Evolutionary conservation across 176 grass and related monocot genomes (phyloP).

Genomic region (Puccinellia tenuiflora): DNA sequence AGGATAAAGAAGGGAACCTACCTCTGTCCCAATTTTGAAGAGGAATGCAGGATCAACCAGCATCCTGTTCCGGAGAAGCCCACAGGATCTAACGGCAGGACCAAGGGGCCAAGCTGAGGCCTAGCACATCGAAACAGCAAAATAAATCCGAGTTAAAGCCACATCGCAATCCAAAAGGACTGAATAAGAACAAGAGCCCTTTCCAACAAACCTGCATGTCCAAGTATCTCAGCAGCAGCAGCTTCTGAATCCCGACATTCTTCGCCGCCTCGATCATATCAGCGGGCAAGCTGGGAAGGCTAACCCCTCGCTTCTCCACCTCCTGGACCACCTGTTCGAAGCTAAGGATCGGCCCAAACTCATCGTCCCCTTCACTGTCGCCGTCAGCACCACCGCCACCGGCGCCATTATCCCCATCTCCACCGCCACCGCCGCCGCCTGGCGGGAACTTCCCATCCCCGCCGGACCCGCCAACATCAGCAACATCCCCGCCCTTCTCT

Average conservation of each 20-base stretch:
- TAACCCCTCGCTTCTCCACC: conserved; percentile 9
- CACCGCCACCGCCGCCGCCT: not conserved
- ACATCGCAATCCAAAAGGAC: not conserved
- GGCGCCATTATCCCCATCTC: not conserved
- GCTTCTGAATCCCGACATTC: not conserved
- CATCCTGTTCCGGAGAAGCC: conserved; percentile 81
- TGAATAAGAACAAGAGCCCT: not conserved
- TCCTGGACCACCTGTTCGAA: conserved; percentile 10
- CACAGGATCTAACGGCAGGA: conserved; percentile 48
- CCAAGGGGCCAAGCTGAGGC: conserved; percentile 73
- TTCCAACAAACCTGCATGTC: conserved; percentile 2
- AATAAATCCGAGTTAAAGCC: not conserved
- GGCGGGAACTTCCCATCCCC: conserved; percentile 9
- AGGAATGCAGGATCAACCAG: conserved; percentile 90
- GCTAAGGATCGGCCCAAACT: conserved; percentile 7
- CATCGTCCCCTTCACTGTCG: not conserved
- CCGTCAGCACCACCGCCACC: not conserved
- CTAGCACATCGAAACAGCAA: conserved; percentile 31
- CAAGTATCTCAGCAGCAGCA: conserved; percentile 14
- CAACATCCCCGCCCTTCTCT: not conserved
- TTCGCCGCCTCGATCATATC: not conserved
- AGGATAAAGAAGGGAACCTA: not conserved
- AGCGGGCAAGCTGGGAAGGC: not conserved
- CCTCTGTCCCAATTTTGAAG: conserved; percentile 93
- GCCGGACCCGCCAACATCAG: conserved; percentile 16